These are phyloP conservation scores for Thalia dealbata DNA, from an alignment of 176 grass and related monocot genomes.

Conservation along the genomic window DNA sequence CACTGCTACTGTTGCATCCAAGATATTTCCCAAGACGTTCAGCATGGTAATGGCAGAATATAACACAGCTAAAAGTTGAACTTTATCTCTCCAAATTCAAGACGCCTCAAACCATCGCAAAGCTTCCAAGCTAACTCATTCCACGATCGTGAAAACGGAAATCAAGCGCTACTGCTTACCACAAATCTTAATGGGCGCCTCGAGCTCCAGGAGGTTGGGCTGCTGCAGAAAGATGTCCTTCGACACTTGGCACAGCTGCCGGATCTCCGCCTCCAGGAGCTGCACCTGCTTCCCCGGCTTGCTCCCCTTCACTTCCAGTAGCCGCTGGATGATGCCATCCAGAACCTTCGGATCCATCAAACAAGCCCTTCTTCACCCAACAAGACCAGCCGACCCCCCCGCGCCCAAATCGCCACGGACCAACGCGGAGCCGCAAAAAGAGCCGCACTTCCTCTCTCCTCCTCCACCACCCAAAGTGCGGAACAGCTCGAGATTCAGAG, in stretches of 20 bases:
- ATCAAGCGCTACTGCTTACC: constrained; percentile 10
- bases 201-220: constrained; percentile 42
- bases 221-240: constrained; percentile 39
- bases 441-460: neutral
- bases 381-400: constrained; percentile 1
- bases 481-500: neutral
- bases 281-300: constrained; percentile 41
- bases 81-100: too few species aligned
- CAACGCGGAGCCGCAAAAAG: neutral
- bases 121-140: neutral
- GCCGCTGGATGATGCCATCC: constrained; percentile 33
- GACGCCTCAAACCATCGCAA: neutral
- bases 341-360: constrained; percentile 32
- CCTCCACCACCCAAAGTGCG: neutral
- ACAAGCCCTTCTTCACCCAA: neutral
- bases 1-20: neutral
- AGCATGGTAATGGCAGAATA: neutral
- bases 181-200: constrained; percentile 47
- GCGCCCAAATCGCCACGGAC: neutral
- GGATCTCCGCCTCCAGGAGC: constrained; percentile 40
- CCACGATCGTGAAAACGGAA: constrained; percentile 12
- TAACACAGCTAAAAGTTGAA: neutral
- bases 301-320: constrained; percentile 31
- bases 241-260: constrained; percentile 32
- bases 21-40: neutral